Evolutionary conservation across 2,329 filamentous ascomycete species (phyloP).

Genomic region (Diaporthe sp.): DNA sequence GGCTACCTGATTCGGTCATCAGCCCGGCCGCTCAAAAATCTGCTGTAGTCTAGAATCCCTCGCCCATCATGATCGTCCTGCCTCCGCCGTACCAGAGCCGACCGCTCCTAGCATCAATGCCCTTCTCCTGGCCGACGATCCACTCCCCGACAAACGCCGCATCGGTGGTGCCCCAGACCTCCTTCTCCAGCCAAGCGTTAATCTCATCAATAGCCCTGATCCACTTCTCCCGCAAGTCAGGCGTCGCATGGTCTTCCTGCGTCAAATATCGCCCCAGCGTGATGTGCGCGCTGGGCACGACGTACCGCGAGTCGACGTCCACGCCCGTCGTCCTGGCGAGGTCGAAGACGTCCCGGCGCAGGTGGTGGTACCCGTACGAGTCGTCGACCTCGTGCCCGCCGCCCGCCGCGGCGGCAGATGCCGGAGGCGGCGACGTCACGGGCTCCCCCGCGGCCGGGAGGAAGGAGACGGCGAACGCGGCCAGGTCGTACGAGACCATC

Average conservation of each 20-base stretch:
- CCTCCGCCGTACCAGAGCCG: constrained; percentile 90
- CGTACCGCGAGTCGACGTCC: constrained; percentile 82
- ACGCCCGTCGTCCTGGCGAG: constrained; percentile 72
- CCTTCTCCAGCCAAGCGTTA: constrained; percentile 78
- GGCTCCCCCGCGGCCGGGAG: constrained; percentile 80
- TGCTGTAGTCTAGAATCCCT: constrained; percentile 64
- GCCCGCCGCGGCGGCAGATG: no score
- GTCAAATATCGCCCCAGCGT: constrained; percentile 86
- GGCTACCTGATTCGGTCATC: no score
- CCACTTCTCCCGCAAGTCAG: constrained; percentile 72
- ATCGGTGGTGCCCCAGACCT: constrained; percentile 74
- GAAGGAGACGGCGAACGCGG: constrained; percentile 89
- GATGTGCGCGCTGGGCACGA: constrained; percentile 90
- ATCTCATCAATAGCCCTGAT: constrained; percentile 79
- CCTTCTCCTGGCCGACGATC: constrained; percentile 88
- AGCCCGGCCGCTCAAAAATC: not conserved
- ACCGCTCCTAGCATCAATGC: constrained; percentile 81
- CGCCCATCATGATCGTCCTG: constrained; percentile 73
- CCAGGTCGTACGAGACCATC: constrained; percentile 84
- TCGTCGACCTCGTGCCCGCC: constrained; percentile 60
- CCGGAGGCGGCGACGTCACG: constrained; percentile 54
- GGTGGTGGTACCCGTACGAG: constrained; percentile 88
- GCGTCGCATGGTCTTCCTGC: constrained; percentile 71
- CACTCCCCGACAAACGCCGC: constrained; percentile 74
- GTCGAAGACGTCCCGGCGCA: constrained; percentile 82